Base-by-base conservation (phyloP, 2,329 filamentous ascomycete species). In the Sporothrix globosa region DNA sequence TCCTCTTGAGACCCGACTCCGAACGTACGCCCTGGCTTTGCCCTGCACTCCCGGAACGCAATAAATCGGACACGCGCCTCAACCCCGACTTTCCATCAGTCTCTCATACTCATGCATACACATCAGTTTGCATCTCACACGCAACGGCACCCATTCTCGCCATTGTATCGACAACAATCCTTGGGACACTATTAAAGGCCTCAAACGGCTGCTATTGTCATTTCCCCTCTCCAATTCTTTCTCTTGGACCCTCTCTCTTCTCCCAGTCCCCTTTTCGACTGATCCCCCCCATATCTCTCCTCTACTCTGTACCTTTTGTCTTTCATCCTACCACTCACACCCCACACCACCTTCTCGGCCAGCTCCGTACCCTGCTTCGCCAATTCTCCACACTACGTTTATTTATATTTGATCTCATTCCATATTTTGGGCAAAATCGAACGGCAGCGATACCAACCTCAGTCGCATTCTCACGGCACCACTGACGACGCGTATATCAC, bases 271-370 rank as follows among this genome's bases (percentile, higher is more conserved):
- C 30, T 44, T 54, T 58, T 34, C 30, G 39, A 17, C 4, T 19
- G 10, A 27, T 65, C 50, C 39, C 61, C 53, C 52, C 61, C 34
- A 11, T 34, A 19, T 50, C 19, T n/a, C 41, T 52, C 27, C 7
- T 63, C 65, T 9, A 34, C 24, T 58, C 52, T 30, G 2, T 27
- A 9, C 34, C 61, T 53, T 54, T 41, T 30, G 13, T 48, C 27
- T 54, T 68, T 48, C 65, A 34, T 34, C 30, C 30, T 34, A 34
- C 34, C 34, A 53, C 60, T 27, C 65, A 63, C 53, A 65, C 69
- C 39, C 65, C 69, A 65, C 69, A 68, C 69, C 66, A 54, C 69
- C 53, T 14, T 63, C 69, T 65, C 69, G 69, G 66, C 66, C 69
- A 68, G 66, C 69, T 68, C 66, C 69, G 65, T 65, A 27, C 39